Evolutionary conservation across 2,329 filamentous ascomycete species (phyloP).

Genomic region (Penicillium janthinellum): DNA sequence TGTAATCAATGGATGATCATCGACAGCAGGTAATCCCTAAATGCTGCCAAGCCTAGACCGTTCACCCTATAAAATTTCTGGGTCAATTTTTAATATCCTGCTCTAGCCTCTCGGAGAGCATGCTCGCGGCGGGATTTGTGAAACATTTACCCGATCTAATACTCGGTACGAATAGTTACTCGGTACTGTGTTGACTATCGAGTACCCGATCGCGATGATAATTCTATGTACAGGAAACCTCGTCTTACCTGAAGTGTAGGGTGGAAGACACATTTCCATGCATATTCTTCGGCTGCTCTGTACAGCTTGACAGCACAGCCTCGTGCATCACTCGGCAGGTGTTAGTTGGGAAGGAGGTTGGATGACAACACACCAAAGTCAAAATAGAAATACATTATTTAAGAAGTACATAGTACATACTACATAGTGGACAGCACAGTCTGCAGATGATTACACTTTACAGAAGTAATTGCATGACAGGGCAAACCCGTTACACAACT

Average conservation of each 20-base stretch:
- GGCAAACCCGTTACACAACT: background rate
- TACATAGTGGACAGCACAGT: background rate
- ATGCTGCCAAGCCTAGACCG: background rate
- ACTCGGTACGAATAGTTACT: background rate
- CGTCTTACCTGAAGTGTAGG: conserved; percentile 1
- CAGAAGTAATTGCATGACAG: background rate
- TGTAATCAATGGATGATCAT: background rate
- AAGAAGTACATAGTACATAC: background rate
- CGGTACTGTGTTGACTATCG: background rate
- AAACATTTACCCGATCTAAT: background rate
- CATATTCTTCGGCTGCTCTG: conserved; percentile 42
- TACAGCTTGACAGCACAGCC: conserved; percentile 3
- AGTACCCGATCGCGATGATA: background rate
- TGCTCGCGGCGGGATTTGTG: conserved; percentile 3
- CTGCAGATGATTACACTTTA: background rate
- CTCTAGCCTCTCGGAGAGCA: background rate
- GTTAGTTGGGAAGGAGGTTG: conserved; percentile 5
- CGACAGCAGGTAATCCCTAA: background rate
- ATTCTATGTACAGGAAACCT: background rate
- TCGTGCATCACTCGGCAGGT: conserved; percentile 8
- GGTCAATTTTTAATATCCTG: background rate
- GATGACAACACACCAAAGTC: background rate
- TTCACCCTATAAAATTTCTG: background rate
- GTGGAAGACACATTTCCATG: conserved; percentile 38
- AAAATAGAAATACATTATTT: background rate